Evolutionary conservation across 306 rosid genomes (phyloP), one percentile per base, ranked within the genome.

Genomic region (Adenanthera pavonina): DNA sequence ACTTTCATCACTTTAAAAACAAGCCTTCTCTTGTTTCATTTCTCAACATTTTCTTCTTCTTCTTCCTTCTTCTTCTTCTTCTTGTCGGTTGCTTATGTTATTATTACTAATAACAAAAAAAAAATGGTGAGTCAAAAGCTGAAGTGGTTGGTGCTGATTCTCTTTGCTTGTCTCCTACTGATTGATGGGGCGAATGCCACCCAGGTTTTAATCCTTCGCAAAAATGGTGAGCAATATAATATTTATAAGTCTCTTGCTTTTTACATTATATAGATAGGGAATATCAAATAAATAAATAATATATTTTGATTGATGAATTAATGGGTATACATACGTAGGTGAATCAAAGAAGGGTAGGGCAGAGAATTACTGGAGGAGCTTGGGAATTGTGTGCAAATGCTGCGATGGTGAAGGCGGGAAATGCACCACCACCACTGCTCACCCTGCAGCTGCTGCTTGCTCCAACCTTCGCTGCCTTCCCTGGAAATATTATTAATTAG

Each of bases 371-470:
- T 85, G 67, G 53, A 53, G 82, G 33, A 76, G 65, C 56, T 57
- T 86, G 43, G 89, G 89, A 33, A 56, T 83, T 38, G 80, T 72
- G 61, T 86, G 89, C 82, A 71, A 79, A 76, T 86, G 84, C 61
- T 83, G 89, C 69, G 84, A 86, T 80, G 84, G 74, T 54, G 59
- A 86, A 79, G 76, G n/a, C 33, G 84, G 79, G 17, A 76, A 83
- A 47, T 83, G 86, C 75, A 82, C 36, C 64, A 84, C 34, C 56
- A 72, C 78, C 20, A 78, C 77, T 85, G 76, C 84, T 52, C 76
- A 34, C 56, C 54, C 79, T 68, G 43, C 79, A 81, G 77, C 84
- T 46, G 57, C 44, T 41, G 38, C 83, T 73, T 86, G 87, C 83
- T 77, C 87, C 79, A 80, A 77, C 57, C 87, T 83, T 17, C 3